Evolutionary conservation across 345 rosid species (phyloP).

Genomic region (Alliaria petiolata): DNA sequence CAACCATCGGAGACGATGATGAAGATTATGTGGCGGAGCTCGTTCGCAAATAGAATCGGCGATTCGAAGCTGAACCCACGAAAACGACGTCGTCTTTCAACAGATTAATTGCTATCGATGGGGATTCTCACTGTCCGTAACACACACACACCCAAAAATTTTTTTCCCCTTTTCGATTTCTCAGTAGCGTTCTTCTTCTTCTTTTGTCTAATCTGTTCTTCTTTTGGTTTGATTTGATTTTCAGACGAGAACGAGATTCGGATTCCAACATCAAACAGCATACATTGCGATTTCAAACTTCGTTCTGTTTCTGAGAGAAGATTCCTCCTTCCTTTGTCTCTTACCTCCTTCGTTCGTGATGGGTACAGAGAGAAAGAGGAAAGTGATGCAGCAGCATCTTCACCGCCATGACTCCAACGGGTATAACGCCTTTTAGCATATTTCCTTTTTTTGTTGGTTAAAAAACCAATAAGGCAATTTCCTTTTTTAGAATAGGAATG

Average conservation of each 20-base stretch:
- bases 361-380: no score
- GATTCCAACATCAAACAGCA: slow-evolving; percentile 64
- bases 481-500: no score
- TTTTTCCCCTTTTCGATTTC: background rate
- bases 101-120: slow-evolving; percentile 60
- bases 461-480: no score
- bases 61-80: slow-evolving; percentile 21
- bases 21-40: slow-evolving; percentile 42
- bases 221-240: background rate
- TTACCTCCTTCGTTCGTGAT: no score
- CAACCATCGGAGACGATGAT: slow-evolving; percentile 34
- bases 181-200: background rate
- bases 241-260: slow-evolving; percentile 58
- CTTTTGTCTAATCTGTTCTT: background rate
- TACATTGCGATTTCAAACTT: slow-evolving; percentile 64
- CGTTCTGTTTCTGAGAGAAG: slow-evolving; percentile 64
- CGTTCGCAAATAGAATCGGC: slow-evolving; percentile 33
- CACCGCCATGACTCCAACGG: no score
- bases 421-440: no score
- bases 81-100: slow-evolving; percentile 31
- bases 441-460: no score
- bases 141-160: background rate
- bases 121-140: slow-evolving; percentile 72
- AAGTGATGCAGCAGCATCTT: no score
- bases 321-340: no score